phyloP scores from a whole-genome alignment of 768 basidiomycete genomes.

The Xerocomellus amylosporus region DNA sequence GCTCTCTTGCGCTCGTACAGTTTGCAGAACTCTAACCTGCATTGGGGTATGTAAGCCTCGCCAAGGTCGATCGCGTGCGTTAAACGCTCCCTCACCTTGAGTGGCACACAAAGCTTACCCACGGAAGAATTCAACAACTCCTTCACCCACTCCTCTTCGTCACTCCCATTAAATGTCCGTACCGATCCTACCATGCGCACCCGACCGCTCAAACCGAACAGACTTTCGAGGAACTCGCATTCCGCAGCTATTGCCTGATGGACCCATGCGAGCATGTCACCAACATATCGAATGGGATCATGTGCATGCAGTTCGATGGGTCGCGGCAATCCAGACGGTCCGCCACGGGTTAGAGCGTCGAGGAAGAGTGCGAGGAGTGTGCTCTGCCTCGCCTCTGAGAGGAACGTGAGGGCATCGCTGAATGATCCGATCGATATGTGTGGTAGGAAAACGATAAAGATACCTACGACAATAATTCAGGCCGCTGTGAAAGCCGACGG shows the following conservation, averaged over 20 bases:
- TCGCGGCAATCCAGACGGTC: constrained; percentile 78
- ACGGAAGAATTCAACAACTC: constrained; percentile 81
- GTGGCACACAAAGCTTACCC: constrained; percentile 80
- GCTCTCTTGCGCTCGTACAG: constrained; percentile 90
- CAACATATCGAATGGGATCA: constrained; percentile 93
- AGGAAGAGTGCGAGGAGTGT: constrained; percentile 81
- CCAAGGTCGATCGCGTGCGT: neutral
- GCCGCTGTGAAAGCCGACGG: constrained; percentile 67
- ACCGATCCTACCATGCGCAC: constrained; percentile 73
- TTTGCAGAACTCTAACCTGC: constrained; percentile 89
- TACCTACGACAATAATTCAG: constrained; percentile 58
- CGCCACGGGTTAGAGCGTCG: constrained; percentile 84
- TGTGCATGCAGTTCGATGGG: constrained; percentile 98
- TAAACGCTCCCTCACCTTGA: constrained; percentile 55
- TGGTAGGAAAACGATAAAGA: neutral
- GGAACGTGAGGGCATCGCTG: constrained; percentile 71
- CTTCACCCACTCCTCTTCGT: constrained; percentile 76
- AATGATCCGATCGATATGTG: neutral
- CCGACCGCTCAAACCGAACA: constrained; percentile 64
- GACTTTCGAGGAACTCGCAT: constrained; percentile 84
- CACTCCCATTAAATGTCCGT: constrained; percentile 49
- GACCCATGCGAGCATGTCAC: constrained; percentile 98
- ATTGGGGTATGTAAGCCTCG: neutral
- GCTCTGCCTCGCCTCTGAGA: constrained; percentile 80
- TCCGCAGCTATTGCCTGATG: constrained; percentile 96